These are phyloP conservation scores for Xylaria multiplex DNA, from an alignment of 2,329 filamentous ascomycete genomes.

Conservation along the genomic window DNA sequence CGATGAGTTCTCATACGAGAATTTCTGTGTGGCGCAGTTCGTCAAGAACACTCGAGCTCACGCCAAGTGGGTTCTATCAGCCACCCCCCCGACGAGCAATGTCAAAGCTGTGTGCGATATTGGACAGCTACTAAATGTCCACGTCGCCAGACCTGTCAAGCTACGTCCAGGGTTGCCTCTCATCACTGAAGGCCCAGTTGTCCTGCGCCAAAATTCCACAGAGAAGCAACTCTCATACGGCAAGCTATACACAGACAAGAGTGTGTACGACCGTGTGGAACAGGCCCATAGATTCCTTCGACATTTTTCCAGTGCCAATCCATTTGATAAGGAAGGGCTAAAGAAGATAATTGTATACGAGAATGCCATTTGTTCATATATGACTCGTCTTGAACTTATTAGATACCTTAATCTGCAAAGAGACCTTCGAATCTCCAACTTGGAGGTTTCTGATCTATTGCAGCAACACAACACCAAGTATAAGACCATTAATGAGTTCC, in stretches of 20 bases:
- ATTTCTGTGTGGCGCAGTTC: conserved; percentile 48
- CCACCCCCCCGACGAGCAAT: conserved; percentile 53
- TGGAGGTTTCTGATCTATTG: conserved; percentile 42
- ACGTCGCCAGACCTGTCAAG: conserved; percentile 52
- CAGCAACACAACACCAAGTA: conserved; percentile 14
- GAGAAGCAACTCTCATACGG: conserved; percentile 50
- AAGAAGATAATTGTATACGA: conserved; percentile 37
- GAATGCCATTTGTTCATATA: conserved; percentile 44
- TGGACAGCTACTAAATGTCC: conserved; percentile 51
- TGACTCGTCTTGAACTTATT: conserved; percentile 41
- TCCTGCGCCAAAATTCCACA: conserved; percentile 45
- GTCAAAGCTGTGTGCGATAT: conserved; percentile 52
- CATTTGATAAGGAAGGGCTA: conserved; percentile 43
- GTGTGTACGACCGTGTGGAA: conserved; percentile 50
- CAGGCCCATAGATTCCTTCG: conserved; percentile 49
- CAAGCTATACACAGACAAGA: conserved; percentile 49
- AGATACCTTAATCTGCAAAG: conserved; percentile 48
- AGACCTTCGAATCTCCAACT: conserved; percentile 44
- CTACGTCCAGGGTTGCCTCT: conserved; percentile 49
- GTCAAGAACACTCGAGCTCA: conserved; percentile 47
- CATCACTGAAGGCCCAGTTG: conserved; percentile 50
- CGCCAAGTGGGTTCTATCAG: conserved; percentile 57
- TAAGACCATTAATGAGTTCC: background rate
- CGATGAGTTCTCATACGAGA: conserved; percentile 57
- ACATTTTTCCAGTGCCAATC: conserved; percentile 49